Base-by-base conservation (phyloP, 2,329 filamentous ascomycete species). In the Coniochaeta sp. region DNA sequence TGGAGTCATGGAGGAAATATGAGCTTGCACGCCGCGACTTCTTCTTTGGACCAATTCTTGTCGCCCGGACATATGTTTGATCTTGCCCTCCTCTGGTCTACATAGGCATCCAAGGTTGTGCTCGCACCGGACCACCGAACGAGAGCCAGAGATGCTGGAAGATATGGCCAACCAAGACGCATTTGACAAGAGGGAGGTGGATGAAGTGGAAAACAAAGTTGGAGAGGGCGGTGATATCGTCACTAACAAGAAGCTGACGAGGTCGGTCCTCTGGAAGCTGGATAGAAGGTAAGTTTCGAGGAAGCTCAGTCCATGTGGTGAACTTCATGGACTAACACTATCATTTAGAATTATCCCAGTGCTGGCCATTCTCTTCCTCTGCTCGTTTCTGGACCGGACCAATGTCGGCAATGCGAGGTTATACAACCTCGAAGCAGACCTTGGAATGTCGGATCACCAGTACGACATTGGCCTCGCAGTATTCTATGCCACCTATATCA, bases 391-490 rank as follows among this genome's bases (percentile, higher is more conserved):
- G 57, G 88, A 90, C 70, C 80, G 88, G 47, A 89, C 87, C n/a
- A 90, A 90, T 68, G 85, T 90, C 40, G 88, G 87, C 40, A 89
- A 90, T 67, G 87, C 87, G 26, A 85, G 85, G 62, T 84, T 89
- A 9, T 78, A 87, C 58, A 82, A 83, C 0, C 76, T 90, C 16
- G 82, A 88, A 32, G 24, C 26, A 17, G 58, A 59, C 22, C 24
- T 59, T 4, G 17, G 32, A 16, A 57, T 57, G 34, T 44, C 36
- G 3, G 55, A 57, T 19, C 34, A 57, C 22, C 34, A 57, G 22
- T 57, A 57, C 38, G 55, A 57, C 55, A 44, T 30, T 17, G 55
- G 55, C 2, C 14, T 57, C 19, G 55, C 55, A 2, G 55, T 57
- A 6, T 57, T 57, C 26, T 57, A 57, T 30, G 55, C 55, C 17